Base-by-base conservation (phyloP, 1,284 basidiomycete species). In the Ustilago vetiveriae region DNA sequence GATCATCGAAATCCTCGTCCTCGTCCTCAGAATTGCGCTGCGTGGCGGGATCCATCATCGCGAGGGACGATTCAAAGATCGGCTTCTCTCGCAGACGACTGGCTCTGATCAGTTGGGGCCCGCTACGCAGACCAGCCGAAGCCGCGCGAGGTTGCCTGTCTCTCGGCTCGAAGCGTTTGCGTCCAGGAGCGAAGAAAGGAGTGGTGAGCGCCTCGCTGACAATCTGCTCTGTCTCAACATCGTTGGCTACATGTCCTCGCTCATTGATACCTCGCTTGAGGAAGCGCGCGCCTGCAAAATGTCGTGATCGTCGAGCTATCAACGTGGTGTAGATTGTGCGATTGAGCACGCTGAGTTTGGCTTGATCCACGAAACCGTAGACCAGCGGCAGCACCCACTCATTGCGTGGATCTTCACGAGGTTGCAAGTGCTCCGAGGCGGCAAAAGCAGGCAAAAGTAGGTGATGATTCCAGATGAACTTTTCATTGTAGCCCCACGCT, bases 151-250 rank as follows among this genome's bases (percentile, higher is more conserved):
- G 27, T 3, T 48, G 55, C 7, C 54, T 37, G 8, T 55, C 47
- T 4, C 46, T 54, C 3, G 60, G 52, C 21, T 60, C 47, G 40
- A 56, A 52, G 3, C 37, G 52, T 33, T 55, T 56, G 16, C 53
- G 55, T 1, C 58, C 66, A 2, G 79, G 79, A 10, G 76, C 72
- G 32, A 72, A 82, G 55, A 82, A 80, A 6, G 80, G 67, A 2
- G 73, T 98, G 0, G 93, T 95, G 7, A 94, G 83, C 0, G 92
- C 91, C 79, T 98, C 95, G 3, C 90, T 92, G 0, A 98, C 94
- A 48, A 98, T 96, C 79, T 99, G 96, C 79, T 99, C 96, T 0
- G 94, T 98, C 83, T 99, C 96, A 3, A 99, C 96, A 83, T 98
- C 96, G 77, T 99, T 99, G 1, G 95, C 96, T 2, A 98, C 96